Evolutionary conservation across 2,329 filamentous ascomycete genomes (phyloP).

Genomic region (Parastagonospora nodorum): DNA sequence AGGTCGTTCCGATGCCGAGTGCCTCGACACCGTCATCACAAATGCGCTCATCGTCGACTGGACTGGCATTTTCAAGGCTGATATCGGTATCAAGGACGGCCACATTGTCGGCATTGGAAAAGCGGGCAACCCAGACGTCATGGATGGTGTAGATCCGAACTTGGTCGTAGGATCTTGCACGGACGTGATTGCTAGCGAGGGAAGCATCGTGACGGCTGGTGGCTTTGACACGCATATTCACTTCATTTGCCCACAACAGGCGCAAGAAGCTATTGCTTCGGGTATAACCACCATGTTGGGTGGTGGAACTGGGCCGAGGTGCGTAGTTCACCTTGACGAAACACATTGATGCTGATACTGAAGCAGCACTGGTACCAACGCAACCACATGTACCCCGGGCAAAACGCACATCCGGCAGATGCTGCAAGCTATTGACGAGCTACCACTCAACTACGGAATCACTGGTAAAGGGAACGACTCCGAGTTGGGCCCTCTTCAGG

Average conservation of each 20-base stretch:
- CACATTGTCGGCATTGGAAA: slow-evolving; percentile 89
- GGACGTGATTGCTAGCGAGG: slow-evolving; percentile 89
- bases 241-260: slow-evolving; percentile 93
- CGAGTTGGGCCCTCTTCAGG: slow-evolving; percentile 69
- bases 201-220: slow-evolving; percentile 88
- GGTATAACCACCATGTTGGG: slow-evolving; percentile 91
- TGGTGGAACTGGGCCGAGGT: slow-evolving; percentile 90
- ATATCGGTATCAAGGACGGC: slow-evolving; percentile 90
- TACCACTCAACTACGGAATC: slow-evolving; percentile 88
- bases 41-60: slow-evolving; percentile 92
- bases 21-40: slow-evolving; percentile 82
- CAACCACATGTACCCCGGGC: slow-evolving; percentile 91
- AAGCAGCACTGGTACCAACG: slow-evolving; percentile 78
- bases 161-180: slow-evolving; percentile 88
- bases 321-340: slow-evolving; percentile 20
- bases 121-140: slow-evolving; percentile 94
- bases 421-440: slow-evolving; percentile 80
- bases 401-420: slow-evolving; percentile 83
- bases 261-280: slow-evolving; percentile 78
- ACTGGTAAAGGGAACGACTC: slow-evolving; percentile 94
- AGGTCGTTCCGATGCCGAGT: slow-evolving; percentile 72
- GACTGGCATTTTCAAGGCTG: slow-evolving; percentile 92
- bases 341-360: slow-evolving; percentile 20
- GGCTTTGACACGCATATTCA: slow-evolving; percentile 91
- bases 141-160: slow-evolving; percentile 79